Evolutionary conservation across 352 stramenopile genomes (phyloP).

Genomic region (Globisporangium radiosum): DNA sequence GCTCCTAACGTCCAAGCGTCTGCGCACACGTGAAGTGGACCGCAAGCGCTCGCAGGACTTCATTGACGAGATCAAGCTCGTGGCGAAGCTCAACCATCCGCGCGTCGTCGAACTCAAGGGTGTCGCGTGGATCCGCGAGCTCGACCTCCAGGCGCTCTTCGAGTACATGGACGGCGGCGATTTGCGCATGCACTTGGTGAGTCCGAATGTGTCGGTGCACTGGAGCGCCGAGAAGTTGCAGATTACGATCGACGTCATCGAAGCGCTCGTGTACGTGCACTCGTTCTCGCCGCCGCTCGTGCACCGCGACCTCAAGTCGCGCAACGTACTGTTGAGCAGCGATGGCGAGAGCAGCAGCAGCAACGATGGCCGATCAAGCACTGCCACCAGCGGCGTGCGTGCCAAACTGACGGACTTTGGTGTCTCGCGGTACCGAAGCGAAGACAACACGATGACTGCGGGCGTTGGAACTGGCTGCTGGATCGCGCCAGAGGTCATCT

Average conservation of each 20-base stretch:
- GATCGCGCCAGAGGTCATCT: too few species aligned
- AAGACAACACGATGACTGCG: too few species aligned
- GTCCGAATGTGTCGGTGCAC: background rate
- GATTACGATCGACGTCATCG: slow-evolving; percentile 18
- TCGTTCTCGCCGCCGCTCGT: slow-evolving; percentile 15
- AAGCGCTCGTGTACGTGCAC: slow-evolving; percentile 11
- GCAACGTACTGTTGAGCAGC: background rate
- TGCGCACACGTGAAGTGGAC: slow-evolving; percentile 26
- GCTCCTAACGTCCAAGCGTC: slow-evolving; percentile 18
- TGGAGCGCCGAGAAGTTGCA: slow-evolving; percentile 3
- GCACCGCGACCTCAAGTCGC: background rate
- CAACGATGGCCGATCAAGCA: too few species aligned
- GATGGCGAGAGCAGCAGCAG: too few species aligned
- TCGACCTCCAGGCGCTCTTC: background rate
- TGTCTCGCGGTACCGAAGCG: too few species aligned
- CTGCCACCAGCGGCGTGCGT: too few species aligned
- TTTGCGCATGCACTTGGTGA: slow-evolving; percentile 21
- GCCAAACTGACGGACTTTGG: too few species aligned
- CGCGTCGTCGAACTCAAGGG: background rate
- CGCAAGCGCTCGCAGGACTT: slow-evolving; percentile 32
- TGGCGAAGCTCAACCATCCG: slow-evolving; percentile 26
- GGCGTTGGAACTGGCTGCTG: too few species aligned
- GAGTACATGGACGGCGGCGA: slow-evolving; percentile 29
- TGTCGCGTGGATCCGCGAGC: background rate
- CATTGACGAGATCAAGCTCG: slow-evolving; percentile 54